Percentiles rank a stretch among this genome's conserved stretches.
Evolutionary conservation across 2,329 filamentous ascomycete genomes (phyloP).

Genomic region (Cladophialophora immunda): DNA sequence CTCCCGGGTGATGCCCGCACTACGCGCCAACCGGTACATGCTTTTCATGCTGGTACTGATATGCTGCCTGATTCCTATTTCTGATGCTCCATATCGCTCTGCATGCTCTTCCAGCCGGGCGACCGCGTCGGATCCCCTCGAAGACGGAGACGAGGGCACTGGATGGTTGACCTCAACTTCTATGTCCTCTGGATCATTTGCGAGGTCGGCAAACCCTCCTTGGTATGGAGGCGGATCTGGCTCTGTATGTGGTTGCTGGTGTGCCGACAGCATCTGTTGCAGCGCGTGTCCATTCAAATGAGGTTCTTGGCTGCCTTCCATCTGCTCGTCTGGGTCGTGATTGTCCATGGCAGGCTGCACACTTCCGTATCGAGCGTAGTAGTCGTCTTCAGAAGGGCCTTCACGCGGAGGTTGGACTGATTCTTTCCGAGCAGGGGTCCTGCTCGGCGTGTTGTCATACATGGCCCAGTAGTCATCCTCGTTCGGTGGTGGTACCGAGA

Average conservation of each 20-base stretch:
- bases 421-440: slow-evolving; percentile 56
- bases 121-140: slow-evolving; percentile 58
- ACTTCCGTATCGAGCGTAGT: slow-evolving; percentile 68
- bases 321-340: slow-evolving; percentile 67
- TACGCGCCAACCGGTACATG: slow-evolving; percentile 67
- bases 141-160: slow-evolving; percentile 53
- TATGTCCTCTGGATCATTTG: slow-evolving; percentile 38
- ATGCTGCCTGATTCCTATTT: slow-evolving; percentile 69
- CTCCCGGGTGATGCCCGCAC: slow-evolving; percentile 64
- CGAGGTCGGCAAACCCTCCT: slow-evolving; percentile 13
- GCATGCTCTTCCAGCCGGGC: slow-evolving; percentile 64
- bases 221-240: slow-evolving; percentile 41
- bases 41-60: slow-evolving; percentile 71
- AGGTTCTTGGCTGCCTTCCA: slow-evolving; percentile 57
- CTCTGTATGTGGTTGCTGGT: slow-evolving; percentile 44
- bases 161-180: slow-evolving; percentile 51
- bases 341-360: slow-evolving; percentile 72
- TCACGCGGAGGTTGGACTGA: slow-evolving; percentile 46
- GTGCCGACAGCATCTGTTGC: slow-evolving; percentile 50
- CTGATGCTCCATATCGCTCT: slow-evolving; percentile 61
- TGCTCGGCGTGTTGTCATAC: slow-evolving; percentile 65
- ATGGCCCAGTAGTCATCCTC: slow-evolving; percentile 72
- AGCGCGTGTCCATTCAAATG: slow-evolving; percentile 64
- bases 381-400: slow-evolving; percentile 62
- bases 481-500: slow-evolving; percentile 55